Evolutionary conservation across 2,329 filamentous ascomycete species (phyloP).

Genomic region (Erysiphe neolycopersici): DNA sequence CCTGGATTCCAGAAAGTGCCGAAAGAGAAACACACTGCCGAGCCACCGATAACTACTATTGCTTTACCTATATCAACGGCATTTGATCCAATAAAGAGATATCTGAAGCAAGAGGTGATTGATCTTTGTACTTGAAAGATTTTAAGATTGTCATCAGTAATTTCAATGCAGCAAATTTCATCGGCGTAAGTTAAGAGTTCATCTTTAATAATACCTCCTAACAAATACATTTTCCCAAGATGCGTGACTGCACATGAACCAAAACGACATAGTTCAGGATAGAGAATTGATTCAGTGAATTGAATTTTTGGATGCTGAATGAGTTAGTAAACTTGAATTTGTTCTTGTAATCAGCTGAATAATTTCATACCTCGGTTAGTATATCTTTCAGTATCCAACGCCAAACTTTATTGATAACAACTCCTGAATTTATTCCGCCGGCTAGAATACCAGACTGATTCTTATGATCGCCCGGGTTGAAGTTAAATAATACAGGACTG

Average conservation of each 20-base stretch:
- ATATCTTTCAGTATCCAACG: slow-evolving; percentile 27
- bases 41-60: slow-evolving; percentile 46
- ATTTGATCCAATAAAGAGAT: slow-evolving; percentile 46
- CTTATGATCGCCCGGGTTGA: slow-evolving; percentile 8
- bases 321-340: background rate
- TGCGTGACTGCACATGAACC: slow-evolving; percentile 17
- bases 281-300: background rate
- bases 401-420: slow-evolving; percentile 34
- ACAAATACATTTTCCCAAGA: slow-evolving; percentile 12
- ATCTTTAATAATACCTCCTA: slow-evolving; percentile 20
- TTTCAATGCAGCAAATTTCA: slow-evolving; percentile 19
- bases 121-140: background rate
- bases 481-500: slow-evolving; percentile 6
- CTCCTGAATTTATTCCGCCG: slow-evolving; percentile 43
- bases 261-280: slow-evolving; percentile 14
- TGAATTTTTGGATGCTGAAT: background rate
- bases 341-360: background rate
- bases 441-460: slow-evolving; percentile 32
- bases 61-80: slow-evolving; percentile 20
- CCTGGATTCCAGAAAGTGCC: slow-evolving; percentile 59
- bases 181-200: slow-evolving; percentile 19
- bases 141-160: background rate
- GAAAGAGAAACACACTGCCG: slow-evolving; percentile 76
- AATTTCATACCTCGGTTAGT: slow-evolving; percentile 4
- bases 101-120: slow-evolving; percentile 18